Base-by-base conservation (phyloP, 2,329 filamentous ascomycete genomes). In the Penicillium sp. region DNA sequence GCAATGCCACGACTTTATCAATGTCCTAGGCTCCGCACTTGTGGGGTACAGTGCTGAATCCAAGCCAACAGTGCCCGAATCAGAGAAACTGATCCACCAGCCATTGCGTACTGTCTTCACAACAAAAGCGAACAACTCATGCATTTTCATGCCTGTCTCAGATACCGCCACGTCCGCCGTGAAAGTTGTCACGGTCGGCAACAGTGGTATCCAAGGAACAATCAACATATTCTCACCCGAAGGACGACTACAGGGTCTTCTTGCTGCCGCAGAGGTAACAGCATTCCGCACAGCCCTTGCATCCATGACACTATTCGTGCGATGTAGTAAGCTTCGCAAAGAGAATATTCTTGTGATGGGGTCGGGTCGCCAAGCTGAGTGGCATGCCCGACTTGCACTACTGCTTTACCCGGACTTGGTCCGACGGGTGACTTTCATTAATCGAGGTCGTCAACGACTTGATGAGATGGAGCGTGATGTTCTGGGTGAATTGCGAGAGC, bases 201-300 rank as follows among this genome's bases (percentile, higher is more conserved):
- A 67, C 3, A 60, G 67, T 2, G 69, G 72, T 39, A 83, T 88
- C 14, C 86, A 83, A 3, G 89, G 89, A 19, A 85, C 88, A 8
- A 80, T 93, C 50, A 90, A 88, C 27, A 78, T 93, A 49, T 89
- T 90, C 76, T 78, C 80, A 0, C 81, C 84, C 1, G 77, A 82
- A 23, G 90, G 90, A 43, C 74, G 78, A 11, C 83, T 89, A 0
- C 74, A 85, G 5, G 91, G 88, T 4, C 81, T 93, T 55, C 76
- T 95, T 37, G 88, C 91, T 66, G 89, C 90, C 16, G 83, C 84
- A 58, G 87, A 90, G 46, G 77, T 93, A 31, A 95, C 91, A 0
- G 90, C 89, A 3, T 95, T 93, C 74, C 86, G 91, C 59, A 95
- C 91, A 0, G 89, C 90, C 0, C 79, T 93, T 11, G 86, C 86